Evolutionary conservation across 805 yeast genomes (phyloP), one percentile per base, ranked within the genome.

Genomic region (Saturnispora hagleri): DNA sequence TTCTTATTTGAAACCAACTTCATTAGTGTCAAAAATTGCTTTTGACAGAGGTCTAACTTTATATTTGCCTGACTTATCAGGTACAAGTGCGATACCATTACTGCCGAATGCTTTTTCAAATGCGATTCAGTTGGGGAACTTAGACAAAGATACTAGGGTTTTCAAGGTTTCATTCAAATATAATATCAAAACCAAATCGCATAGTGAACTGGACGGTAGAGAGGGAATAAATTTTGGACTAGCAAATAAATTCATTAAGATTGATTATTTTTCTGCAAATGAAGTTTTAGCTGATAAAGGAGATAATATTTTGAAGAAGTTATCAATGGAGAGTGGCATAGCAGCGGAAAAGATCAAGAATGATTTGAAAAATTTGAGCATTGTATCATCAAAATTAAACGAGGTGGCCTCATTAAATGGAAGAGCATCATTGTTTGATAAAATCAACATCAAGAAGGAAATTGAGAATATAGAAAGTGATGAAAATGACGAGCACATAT

Each of bases 221-320:
- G 58, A 69, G 0, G 58, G 65, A 22, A 66, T 81, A 4, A 54
- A 63, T 38, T 70, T 77, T 22, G 74, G 80, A 1, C 17, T 51
- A 18, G 72, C 81, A 0, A 61, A 69, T 0, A 73, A 72, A n/a
- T 74, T 82, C 50, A 73, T 77, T 7, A 67, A 72, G 45, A 69
- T 76, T 43, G 83, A 91, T 5, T 90, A 90, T 63, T 67, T 79
- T 0, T 70, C 76, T 15, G 93, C 87, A 1, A 82, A 85, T 60
- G 55, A 62, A 13, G 68, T 82, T 0, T 64, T 86, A 47, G 56
- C 60, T 7, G 66, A 66, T 13, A 52, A 50, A 12, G 38, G 57
- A 10, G 31, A 46, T 1, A 33, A 46, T 2, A 43, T 56, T 7
- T 38, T 63, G 12, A 18, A 42, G 4, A 13, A 31, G 1, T 31